Evolutionary conservation across 2,329 filamentous ascomycete species (phyloP), one percentile per base, ranked within the genome.

Genomic region (Rutstroemia sp.): DNA sequence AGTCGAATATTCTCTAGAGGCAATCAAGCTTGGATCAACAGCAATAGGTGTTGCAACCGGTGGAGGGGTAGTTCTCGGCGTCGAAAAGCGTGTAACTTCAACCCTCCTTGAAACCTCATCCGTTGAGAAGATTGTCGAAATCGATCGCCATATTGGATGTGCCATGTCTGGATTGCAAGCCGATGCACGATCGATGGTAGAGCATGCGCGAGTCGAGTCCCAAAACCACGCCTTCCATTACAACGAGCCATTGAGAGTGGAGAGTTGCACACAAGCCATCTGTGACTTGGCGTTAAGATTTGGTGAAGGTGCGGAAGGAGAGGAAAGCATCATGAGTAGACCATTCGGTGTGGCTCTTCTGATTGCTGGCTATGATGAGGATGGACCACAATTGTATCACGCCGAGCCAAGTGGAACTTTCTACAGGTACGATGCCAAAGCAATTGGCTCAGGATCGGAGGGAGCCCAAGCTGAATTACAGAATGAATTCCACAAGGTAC

Each of bases 1-100:
- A 80, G 94, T 99, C 79, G 94, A 99, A 87, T 99, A 99, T 85
- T 97, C 94, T 59, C 88, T 99, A 74, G 94, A 99, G 80, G 94
- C 94, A 75, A 99, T 99, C 84, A 99, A 99, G 81, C 89, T 97
- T 66, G 94, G 94, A 66, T 95, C 90, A 69, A 99, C 94, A 66
- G 94, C 94, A 71, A 99, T 99, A 77, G 94, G 94, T 68, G 92
- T 99, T 65, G 91, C 94, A 68, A 99, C 94, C 49, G 88, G 90
- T 58, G 89, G 95, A 72, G 94, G 94, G 70, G 92, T 97, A 61
- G 88, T 99, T 71, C 87, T 99, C 52, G 94, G 94, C 66, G 94
- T 99, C 63, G 94, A 99, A 79, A 99, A 99, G 84, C 92, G 94
- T 70, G 94, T 99, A 68, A 99, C 94, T 60, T 96, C 90, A 58